Conservation (phyloP, 192 early-diverging fungal genomes). For the Coemansia asiatica region DNA sequence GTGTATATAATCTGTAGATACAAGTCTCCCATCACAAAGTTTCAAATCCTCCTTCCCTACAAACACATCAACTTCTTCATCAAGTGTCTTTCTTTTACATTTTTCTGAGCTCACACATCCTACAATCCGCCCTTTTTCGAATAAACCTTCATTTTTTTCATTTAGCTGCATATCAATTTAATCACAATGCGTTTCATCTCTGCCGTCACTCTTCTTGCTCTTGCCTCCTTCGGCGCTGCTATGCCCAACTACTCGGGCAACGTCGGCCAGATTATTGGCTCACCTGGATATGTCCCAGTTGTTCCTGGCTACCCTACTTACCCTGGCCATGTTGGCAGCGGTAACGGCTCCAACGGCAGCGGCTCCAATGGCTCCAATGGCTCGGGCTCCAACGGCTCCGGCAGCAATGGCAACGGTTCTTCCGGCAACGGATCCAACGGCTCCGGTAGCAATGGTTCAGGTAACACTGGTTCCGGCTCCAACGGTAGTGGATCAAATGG, state of each 20-base stretch:
- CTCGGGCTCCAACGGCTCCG: constrained; percentile 11
- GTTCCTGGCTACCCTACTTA: constrained; percentile 20
- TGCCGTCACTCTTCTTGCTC: constrained; percentile 23
- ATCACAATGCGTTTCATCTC: constrained; percentile 42
- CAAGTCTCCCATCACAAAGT: background rate
- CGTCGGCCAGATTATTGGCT: constrained; percentile 23
- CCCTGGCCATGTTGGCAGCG: constrained; percentile 17
- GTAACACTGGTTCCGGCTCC: background rate
- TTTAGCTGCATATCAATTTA: background rate
- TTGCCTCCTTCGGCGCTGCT: constrained; percentile 34
- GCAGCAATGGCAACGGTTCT: constrained; percentile 9
- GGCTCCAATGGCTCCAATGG: constrained; percentile 23
- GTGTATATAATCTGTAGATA: background rate
- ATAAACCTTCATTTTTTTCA: no score
- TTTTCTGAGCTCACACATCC: background rate
- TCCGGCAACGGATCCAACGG: constrained; percentile 18
- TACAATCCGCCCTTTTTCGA: background rate
- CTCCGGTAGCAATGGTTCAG: no score
- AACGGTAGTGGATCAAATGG: background rate
- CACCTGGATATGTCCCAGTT: constrained; percentile 16
- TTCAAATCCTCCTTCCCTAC: background rate
- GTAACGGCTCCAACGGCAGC: constrained; percentile 20
- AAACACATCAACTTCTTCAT: background rate
- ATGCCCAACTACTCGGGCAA: constrained; percentile 41
- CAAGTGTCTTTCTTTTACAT: constrained; percentile 1